Evolutionary conservation across 352 stramenopile genomes (phyloP), one percentile per base, ranked within the genome.

Genomic region (Globisporangium radiosum): DNA sequence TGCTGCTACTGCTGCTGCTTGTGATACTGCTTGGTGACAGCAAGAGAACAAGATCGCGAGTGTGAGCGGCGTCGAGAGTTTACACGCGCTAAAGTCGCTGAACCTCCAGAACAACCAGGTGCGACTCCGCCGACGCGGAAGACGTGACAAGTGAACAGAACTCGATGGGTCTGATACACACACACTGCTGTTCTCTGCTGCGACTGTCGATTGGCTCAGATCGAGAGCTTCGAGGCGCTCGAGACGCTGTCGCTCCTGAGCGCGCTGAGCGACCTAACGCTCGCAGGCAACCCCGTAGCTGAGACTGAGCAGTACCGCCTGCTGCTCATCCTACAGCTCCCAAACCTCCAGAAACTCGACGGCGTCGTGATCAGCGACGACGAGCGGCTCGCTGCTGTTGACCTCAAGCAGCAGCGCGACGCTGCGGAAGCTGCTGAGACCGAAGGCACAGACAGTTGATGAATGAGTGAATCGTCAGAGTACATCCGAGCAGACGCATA

Each of bases 1-100:
- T 25, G 7, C 4, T 6, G 9, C 39, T 50, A 36, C 9, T 62
- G 25, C 37, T 37, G 19, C 37, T 40, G 6, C 2, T 5, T 14
- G 6, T 43, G 4, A 40, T 45, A 6, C 7, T 56, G 15, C 15
- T 53, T 25, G 13, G 17, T 49, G 8, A 7, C 45, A 92, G 83
- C 76, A 80, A 52, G 78, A 89, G 36, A 93, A 89, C 69, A 87
- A 88, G 49, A 56, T 93, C 40, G 62, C 71, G 10, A 78, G 54
- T 2, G 53, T 91, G 7, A 70, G 63, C 7, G 83, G 79, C 0
- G 71, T 93, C 40, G 81, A 90, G 44, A 66, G 59, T 5, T 57
- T 91, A 5, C 15, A 66, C 7, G 65, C 63, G 19, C 61, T 91
- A n/a, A 69, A 37, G 3, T 76, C 71, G 0, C 56, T 93, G 10